Conservation (phyloP, 73 alveolate genomes). For the Tetrahymena thermophila region DNA sequence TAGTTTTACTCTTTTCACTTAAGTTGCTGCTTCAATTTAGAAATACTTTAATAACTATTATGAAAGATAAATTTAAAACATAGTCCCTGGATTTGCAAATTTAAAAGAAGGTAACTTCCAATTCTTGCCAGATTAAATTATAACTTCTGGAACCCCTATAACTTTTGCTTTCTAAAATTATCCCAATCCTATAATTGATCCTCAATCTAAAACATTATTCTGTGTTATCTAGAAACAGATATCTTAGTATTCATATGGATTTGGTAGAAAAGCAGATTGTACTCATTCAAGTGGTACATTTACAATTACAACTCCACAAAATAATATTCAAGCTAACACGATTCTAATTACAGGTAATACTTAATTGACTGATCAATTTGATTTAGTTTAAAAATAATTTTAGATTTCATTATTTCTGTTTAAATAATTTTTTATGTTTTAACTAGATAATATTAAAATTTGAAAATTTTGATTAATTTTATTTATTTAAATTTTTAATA, state of each 20-base stretch:
- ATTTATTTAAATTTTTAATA: too few relatives aligned
- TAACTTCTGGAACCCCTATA: neutral
- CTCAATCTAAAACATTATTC: neutral
- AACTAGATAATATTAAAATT: too few relatives aligned
- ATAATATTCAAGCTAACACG: neutral
- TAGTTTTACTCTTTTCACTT: neutral
- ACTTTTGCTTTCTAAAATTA: neutral
- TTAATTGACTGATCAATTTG: too few relatives aligned
- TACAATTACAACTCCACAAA: neutral
- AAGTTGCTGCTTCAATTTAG: neutral
- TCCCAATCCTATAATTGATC: neutral
- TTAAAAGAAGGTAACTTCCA: neutral
- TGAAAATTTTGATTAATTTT: too few relatives aligned
- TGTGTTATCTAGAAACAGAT: neutral
- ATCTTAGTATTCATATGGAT: neutral
- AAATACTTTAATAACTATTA: neutral
- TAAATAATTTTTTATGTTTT: too few relatives aligned
- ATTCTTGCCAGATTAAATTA: neutral
- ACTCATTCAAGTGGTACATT: neutral
- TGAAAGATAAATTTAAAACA: neutral
- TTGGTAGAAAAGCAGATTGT: neutral
- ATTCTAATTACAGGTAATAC: neutral
- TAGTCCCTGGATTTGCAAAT: neutral
- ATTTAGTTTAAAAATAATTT: too few relatives aligned
- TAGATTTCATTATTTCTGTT: too few relatives aligned